Evolutionary conservation across 139 green algal species (phyloP).

Genomic region (Coelastrella sp.): DNA sequence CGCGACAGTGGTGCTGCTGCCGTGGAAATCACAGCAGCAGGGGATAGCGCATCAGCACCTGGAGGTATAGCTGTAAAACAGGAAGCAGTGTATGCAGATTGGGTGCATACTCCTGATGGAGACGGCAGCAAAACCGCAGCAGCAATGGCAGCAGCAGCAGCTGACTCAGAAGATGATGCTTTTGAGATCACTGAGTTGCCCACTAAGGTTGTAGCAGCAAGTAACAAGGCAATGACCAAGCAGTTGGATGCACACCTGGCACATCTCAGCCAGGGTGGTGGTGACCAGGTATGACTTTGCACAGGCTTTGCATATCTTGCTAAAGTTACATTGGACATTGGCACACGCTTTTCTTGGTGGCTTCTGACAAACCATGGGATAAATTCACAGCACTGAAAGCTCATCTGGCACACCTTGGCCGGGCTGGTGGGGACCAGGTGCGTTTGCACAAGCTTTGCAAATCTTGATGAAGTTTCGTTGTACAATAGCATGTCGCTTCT

Average conservation of each 20-base stretch:
- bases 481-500: no score
- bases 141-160: not conserved
- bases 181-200: constrained; percentile 44
- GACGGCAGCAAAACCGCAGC: not conserved
- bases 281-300: not conserved
- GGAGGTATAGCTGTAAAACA: not conserved
- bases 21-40: not conserved
- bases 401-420: no score
- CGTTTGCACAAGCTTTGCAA: no score
- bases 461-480: no score
- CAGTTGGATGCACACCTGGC: constrained; percentile 23
- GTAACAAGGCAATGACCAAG: constrained; percentile 10
- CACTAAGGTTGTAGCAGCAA: not conserved
- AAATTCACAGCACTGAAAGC: no score
- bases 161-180: not conserved
- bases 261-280: not conserved
- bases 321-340: no score
- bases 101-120: constrained; percentile 34
- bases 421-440: no score
- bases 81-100: not conserved
- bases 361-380: no score
- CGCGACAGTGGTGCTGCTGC: not conserved
- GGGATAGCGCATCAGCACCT: not conserved
- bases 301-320: not conserved
- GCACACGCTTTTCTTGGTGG: no score